Evolutionary conservation across 2,329 filamentous ascomycete species (phyloP), one percentile per base, ranked within the genome.

Genomic region (Colletotrichum sp.): DNA sequence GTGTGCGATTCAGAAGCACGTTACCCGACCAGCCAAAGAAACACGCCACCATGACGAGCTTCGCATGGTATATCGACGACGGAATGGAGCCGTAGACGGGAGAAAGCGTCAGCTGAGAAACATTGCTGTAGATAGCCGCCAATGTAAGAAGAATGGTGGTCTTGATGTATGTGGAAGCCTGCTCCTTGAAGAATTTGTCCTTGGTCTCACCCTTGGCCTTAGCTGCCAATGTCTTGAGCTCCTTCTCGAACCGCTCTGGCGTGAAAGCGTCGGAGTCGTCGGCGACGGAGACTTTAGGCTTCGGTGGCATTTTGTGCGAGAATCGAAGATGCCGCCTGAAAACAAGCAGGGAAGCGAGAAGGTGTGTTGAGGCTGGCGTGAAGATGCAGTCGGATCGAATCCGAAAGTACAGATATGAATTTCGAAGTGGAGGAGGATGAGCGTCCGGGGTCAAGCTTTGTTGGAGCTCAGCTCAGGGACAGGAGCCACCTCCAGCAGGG

Each of bases 1-100:
- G 81, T 11, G 85, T 80, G 33, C 86, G 83, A 68, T 83, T 84
- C 47, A 94, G 80, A 15, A 88, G 84, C 62, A 92, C 81, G 80
- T 94, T 94, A 31, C 89, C 87, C 11, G 94, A 89, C 90, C 94
- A 94, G 38, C 95, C 95, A 18, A 92, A 82, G 75, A 95, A 92
- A 74, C 92, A 91, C 33, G 91, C 92, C 5, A 90, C 85, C 78
- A 91, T 91, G 75, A 95, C 86, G 74, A 92, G 88, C 80, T 90
- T 89, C 66, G 88, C 85, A 81, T 98, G 96, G 82, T 93, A 93
- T 76, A 93, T 87, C 2, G 90, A 89, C 1, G 95, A 88, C 2
- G 96, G 94, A 47, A 98, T 94, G 18, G 93, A 92, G 66, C 97
- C 97, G 83, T 97, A 98, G 13, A 97, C 93, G 3, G 97, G 97